phyloP scores from a whole-genome alignment of 352 stramenopile species.

The Blastocystis sp. region DNA sequence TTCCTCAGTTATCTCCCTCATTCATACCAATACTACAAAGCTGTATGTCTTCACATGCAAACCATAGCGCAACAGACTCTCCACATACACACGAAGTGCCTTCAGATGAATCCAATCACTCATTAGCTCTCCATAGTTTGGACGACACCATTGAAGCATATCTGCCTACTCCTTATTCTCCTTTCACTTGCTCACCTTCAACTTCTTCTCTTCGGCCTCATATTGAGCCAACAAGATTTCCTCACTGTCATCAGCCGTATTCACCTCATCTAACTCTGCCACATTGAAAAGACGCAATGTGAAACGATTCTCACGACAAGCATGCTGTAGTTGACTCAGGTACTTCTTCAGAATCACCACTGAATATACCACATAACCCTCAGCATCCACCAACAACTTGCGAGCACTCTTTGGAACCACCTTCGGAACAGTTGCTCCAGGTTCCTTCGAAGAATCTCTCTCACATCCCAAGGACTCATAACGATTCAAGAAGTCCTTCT shows the following conservation, averaged over 20 bases:
- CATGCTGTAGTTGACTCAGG: not conserved
- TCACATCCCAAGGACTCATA: not conserved
- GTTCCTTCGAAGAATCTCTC: no score
- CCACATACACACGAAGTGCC: not conserved
- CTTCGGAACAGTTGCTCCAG: not conserved
- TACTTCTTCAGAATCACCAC: constrained; percentile 36
- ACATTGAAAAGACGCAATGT: not conserved
- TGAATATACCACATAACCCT: constrained; percentile 7
- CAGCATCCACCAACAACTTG: not conserved
- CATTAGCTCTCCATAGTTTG: constrained; percentile 8
- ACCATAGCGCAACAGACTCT: constrained; percentile 7
- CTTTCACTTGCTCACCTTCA: not conserved
- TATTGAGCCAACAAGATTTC: not conserved
- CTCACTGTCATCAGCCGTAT: not conserved
- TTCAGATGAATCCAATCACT: constrained; percentile 21
- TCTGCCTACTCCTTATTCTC: not conserved
- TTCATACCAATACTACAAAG: constrained; percentile 2
- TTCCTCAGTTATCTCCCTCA: not conserved
- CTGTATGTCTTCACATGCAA: not conserved
- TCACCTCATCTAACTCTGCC: not conserved
- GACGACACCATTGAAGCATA: constrained; percentile 20
- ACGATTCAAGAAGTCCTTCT: constrained; percentile 5
- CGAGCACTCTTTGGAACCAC: not conserved
- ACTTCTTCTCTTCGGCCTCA: not conserved
- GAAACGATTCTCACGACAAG: constrained; percentile 20